Evolutionary conservation across 768 basidiomycete species (phyloP), one percentile per base, ranked within the genome.

Genomic region (Brasilioporus rufonigricans): DNA sequence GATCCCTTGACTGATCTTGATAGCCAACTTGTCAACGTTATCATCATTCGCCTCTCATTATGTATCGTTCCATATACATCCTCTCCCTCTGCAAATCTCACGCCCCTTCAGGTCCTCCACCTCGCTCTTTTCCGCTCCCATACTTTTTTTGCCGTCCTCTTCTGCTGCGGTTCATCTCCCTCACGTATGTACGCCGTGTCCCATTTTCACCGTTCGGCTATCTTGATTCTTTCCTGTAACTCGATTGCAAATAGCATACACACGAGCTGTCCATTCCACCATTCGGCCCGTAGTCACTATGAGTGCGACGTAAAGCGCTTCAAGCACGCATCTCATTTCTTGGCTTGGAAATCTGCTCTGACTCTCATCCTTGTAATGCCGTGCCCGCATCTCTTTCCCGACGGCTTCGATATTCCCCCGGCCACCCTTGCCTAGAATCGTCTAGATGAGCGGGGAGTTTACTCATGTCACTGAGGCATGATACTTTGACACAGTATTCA

Each of bases 1-100:
- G 69, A 70, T 70, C 68, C 45, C 44, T 35, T 43, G 23, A 38
- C 57, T 63, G 61, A 69, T 67, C 69, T 57, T 53, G 66, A 65
- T 65, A 58, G 40, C 41, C 47, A 43, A 27, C 57, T 29, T 26
- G 47, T 33, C 59, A 71, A 68, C 67, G 69, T 71, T 71, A 70
- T 68, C 68, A 67, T 48, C 67, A 60, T 44, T 62, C 48, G 33
- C 44, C 44, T 53, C 52, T 65, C 55, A 39, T 66, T 65, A 65
- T 66, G 60, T 64, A 65, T 38, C 31, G 23, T 43, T 51, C 58
- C 61, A 56, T 61, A 58, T 66, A 57, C 48, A 53, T 16, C 26
- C 19, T 6, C 5, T 2, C 41, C 36, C 35, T 52, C 54, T 69
- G 65, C 63, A 67, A 69, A 71, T 69, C 67, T 49, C 65, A 67